Percentiles rank a stretch among this genome's conserved stretches.
These are phyloP conservation scores for Fusarium sp. DNA, from an alignment of 2,329 filamentous ascomycete species.

Conservation along the genomic window DNA sequence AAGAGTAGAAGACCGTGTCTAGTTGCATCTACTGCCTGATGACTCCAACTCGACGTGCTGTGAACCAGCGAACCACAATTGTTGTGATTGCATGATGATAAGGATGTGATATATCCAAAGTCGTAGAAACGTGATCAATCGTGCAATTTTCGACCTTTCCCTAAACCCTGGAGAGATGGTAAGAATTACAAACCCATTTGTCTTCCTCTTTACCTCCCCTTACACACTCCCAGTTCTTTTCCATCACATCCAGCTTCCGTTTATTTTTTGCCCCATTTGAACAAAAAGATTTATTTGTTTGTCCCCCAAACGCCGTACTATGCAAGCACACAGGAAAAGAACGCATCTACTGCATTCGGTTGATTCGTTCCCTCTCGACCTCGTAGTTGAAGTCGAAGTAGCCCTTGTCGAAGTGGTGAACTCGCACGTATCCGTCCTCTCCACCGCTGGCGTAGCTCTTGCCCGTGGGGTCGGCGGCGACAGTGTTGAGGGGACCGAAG, in stretches of 20 bases:
- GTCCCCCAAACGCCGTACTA: constrained; percentile 54
- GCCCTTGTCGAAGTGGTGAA: constrained; percentile 98
- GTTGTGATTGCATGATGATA: constrained; percentile 37
- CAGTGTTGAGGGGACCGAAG: constrained; percentile 96
- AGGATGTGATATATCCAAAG: constrained; percentile 27
- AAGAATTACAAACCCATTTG: constrained; percentile 47
- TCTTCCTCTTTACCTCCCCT: constrained; percentile 36
- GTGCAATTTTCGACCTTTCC: constrained; percentile 44
- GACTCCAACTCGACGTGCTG: constrained; percentile 22
- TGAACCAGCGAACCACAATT: constrained; percentile 20
- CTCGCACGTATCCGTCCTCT: constrained; percentile 97
- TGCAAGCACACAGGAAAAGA: constrained; percentile 56
- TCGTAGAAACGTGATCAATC: constrained; percentile 42
- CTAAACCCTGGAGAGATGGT: constrained; percentile 46
- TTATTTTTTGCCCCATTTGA: constrained; percentile 46
- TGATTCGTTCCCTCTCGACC: constrained; percentile 85
- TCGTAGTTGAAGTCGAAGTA: constrained; percentile 99
- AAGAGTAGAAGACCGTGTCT: constrained; percentile 37
- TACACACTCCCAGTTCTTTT: constrained; percentile 25
- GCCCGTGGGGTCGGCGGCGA: constrained; percentile 91
- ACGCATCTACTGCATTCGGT: constrained; percentile 54
- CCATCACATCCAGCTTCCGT: constrained; percentile 29
- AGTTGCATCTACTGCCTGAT: constrained; percentile 31
- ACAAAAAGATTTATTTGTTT: constrained; percentile 48
- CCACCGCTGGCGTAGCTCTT: constrained; percentile 94